These are phyloP conservation scores for Alternaria novae-zelandiae DNA, from an alignment of 2,329 filamentous ascomycete genomes.

Conservation along the genomic window DNA sequence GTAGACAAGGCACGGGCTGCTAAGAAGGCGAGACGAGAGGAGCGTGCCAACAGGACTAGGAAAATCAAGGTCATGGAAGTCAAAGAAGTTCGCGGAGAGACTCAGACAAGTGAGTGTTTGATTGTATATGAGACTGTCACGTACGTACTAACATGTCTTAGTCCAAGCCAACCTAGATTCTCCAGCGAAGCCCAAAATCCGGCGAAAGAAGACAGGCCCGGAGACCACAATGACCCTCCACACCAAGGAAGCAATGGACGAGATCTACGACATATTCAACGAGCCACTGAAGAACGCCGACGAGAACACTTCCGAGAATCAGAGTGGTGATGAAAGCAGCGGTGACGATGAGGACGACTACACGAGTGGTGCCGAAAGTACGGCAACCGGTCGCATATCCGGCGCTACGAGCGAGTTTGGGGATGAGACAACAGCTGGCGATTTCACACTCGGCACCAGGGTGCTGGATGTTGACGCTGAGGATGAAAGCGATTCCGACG, in stretches of 20 bases:
- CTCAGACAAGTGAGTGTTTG: conserved; percentile 80
- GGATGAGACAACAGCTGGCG: conserved; percentile 63
- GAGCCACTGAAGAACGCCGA: conserved; percentile 70
- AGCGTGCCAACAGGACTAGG: conserved; percentile 57
- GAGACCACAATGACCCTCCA: conserved; percentile 99
- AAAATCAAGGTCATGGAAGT: conserved; percentile 78
- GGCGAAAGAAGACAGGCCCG: conserved; percentile 71
- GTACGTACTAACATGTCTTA: conserved; percentile 48
- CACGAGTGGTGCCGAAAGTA: conserved; percentile 85
- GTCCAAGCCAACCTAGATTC: conserved; percentile 95
- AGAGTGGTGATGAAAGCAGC: conserved; percentile 70
- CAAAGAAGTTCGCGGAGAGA: conserved; percentile 73
- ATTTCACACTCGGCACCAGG: conserved; percentile 54
- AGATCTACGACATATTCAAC: conserved; percentile 97
- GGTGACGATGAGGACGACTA: conserved; percentile 72
- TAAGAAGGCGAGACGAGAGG: conserved; percentile 56
- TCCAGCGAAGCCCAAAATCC: conserved; percentile 75
- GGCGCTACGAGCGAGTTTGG: conserved; percentile 68
- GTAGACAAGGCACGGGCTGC: conserved; percentile 64
- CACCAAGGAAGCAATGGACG: conserved; percentile 91
- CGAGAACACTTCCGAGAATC: conserved; percentile 57
- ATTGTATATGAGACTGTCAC: no score
- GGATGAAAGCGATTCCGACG: conserved; percentile 42
- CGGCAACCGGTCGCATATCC: conserved; percentile 75
- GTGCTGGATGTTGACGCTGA: conserved; percentile 53